These are phyloP conservation scores for Geopyxis carbonaria DNA, from an alignment of 495 filamentous ascomycete species.

Conservation along the genomic window DNA sequence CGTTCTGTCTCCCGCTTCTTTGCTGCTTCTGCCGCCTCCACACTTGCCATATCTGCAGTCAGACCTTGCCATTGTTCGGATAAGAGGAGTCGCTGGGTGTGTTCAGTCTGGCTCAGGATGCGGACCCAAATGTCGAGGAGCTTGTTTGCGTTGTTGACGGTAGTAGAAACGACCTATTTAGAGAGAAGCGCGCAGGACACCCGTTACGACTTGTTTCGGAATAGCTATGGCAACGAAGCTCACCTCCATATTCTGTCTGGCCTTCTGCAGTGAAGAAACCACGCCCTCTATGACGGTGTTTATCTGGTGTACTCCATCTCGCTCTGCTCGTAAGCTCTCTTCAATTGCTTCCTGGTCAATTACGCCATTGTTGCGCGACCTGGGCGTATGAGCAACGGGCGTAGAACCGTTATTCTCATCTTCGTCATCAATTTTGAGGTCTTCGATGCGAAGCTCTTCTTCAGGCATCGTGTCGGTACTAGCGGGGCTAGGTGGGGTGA, in stretches of 20 bases:
- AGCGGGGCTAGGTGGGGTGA: no score
- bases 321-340: constrained; percentile 52
- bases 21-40: constrained; percentile 55
- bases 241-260: constrained; percentile 85
- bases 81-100: constrained; percentile 83
- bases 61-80: constrained; percentile 82
- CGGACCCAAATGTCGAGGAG: constrained; percentile 93
- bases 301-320: constrained; percentile 66
- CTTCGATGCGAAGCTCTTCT: no score
- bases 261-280: constrained; percentile 58
- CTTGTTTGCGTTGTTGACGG: constrained; percentile 72
- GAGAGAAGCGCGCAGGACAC: constrained; percentile 10
- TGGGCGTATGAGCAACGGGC: no score
- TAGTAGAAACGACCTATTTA: constrained; percentile 60
- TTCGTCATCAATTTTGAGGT: no score
- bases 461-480: no score
- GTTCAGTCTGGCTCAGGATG: constrained; percentile 89
- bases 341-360: no score
- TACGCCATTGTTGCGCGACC: no score
- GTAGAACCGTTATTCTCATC: no score
- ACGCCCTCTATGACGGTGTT: constrained; percentile 76
- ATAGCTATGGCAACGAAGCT: constrained; percentile 15
- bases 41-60: constrained; percentile 61
- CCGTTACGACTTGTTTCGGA: no score
- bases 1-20: constrained; percentile 60